Percentiles rank a stretch among this genome's conserved stretches.
Evolutionary conservation across 192 early-diverging fungal species (phyloP).

Genomic region (Jimgerdemannia lactiflua): DNA sequence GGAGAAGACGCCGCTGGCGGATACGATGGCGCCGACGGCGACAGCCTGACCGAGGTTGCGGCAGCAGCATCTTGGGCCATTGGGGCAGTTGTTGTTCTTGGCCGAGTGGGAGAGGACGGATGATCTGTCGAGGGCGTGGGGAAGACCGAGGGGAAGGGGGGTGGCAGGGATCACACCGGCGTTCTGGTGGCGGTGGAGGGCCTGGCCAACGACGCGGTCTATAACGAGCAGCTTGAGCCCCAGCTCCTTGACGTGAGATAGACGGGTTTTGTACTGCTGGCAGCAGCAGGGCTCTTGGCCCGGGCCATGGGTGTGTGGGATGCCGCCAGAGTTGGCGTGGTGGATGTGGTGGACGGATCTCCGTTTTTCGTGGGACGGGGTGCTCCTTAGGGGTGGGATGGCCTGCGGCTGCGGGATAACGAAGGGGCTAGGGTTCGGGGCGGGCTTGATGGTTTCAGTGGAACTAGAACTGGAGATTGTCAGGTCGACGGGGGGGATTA

Average conservation of each 20-base stretch:
- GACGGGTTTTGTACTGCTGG: not conserved
- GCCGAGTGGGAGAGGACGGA: not conserved
- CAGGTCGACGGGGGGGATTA: not conserved
- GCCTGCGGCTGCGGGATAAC: not conserved
- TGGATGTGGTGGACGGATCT: not conserved
- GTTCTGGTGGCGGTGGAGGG: not conserved
- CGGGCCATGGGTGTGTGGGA: not conserved
- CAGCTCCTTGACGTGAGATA: not conserved
- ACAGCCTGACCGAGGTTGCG: not conserved
- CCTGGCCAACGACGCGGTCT: not conserved
- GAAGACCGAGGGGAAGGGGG: not conserved
- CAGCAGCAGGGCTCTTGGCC: not conserved
- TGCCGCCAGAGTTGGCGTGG: not conserved
- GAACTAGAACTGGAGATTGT: not conserved
- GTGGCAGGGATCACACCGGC: not conserved
- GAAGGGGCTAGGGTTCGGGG: not conserved
- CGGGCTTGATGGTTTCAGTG: not conserved
- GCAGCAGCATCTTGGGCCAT: not conserved
- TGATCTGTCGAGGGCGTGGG: too few relatives aligned
- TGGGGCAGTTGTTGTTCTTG: not conserved
- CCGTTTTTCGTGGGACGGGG: not conserved
- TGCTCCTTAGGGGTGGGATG: not conserved
- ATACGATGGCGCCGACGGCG: not conserved
- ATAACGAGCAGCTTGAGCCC: not conserved
- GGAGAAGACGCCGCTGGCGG: not conserved